Base-by-base conservation (phyloP, 2,329 filamentous ascomycete genomes). In the Cytospora piceae region DNA sequence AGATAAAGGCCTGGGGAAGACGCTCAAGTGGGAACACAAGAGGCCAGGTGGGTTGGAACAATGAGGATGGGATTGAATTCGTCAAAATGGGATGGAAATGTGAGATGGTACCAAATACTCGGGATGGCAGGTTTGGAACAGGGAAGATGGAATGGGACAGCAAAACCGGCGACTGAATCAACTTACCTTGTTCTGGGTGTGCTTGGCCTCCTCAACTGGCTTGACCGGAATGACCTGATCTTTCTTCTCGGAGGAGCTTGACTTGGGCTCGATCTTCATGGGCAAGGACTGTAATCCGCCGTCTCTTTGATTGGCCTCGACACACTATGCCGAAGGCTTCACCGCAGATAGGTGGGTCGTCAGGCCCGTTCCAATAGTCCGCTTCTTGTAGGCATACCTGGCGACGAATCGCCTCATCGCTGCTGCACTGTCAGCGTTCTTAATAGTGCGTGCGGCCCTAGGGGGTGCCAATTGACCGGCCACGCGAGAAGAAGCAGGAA, bases 201-300 rank as follows among this genome's bases (percentile, higher is more conserved):
- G 3, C 29, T 51, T 34, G 52, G 24, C 37, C 34, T 57, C 39
- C 42, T 46, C 24, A 32, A 20, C 11, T 2, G 51, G 34, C 39
- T n/a, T 29, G 22, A 24, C 3, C 20, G 20, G 49, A 32, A 29
- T 56, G 52, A 63, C 60, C 56, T 57, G 52, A 12, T 29, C 29
- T 39, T 58, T 58, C 56, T 63, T 63, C 53, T 57, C 60, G 53
- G 60, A 7, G 60, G 46, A 49, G 46, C 46, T 49, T 49, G 46
- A 49, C 46, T 49, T 49, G 46, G 46, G 46, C 46, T 22, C 24
- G n/a, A 22, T 49, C 46, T 24, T 24, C n/a, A 0, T 17, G 29
- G 17, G 31, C 59, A 31, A 32, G 51, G 39, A 37, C 4, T n/a
- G 22, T 17, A 53, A 57, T 37, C 60, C 29, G 29, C 60, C 42